A percentile compares a stretch with the other conserved stretches of the same genome.
These are phyloP conservation scores for Glebionis coronaria DNA, from an alignment of 129 eudicot species.

Conservation along the genomic window DNA sequence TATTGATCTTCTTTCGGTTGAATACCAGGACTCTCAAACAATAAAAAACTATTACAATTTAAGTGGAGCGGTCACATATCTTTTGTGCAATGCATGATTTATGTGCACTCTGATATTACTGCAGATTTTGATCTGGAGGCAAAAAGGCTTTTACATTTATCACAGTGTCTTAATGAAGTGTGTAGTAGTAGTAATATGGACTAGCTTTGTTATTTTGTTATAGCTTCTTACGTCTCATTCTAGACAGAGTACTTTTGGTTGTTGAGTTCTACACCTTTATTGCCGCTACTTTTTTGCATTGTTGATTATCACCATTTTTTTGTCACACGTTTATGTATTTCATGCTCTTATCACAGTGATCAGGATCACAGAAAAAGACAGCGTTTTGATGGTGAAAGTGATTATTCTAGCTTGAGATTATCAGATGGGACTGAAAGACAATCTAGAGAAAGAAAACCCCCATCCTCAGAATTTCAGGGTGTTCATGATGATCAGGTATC, in stretches of 20 bases:
- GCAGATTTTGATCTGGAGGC: too few relatives aligned
- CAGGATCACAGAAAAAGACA: conserved; percentile 49
- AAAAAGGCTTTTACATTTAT: too few relatives aligned
- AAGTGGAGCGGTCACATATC: too few relatives aligned
- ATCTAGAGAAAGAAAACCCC: conserved; percentile 39
- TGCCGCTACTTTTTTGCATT: too few relatives aligned
- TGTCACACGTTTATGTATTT: conserved; percentile 7
- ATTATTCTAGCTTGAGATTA: conserved; percentile 41
- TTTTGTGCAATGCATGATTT: too few relatives aligned
- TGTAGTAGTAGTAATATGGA: background rate
- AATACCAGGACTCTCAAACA: too few relatives aligned
- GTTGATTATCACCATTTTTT: conserved; percentile 6
- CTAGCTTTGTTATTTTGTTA: background rate
- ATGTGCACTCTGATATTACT: too few relatives aligned
- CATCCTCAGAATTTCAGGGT: conserved; percentile 42
- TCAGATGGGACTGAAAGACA: conserved; percentile 53
- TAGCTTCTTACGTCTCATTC: background rate
- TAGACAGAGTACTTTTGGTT: too few relatives aligned
- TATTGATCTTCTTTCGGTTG: background rate
- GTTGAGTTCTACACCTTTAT: too few relatives aligned
- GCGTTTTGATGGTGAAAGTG: conserved; percentile 57
- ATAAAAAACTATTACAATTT: too few relatives aligned
- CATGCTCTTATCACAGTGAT: conserved; percentile 35
- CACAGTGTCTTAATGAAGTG: too few relatives aligned
- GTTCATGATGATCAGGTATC: conserved; percentile 55